Base-by-base conservation (phyloP, 164 flowering plant species). In the Aristolochia fimbriata region DNA sequence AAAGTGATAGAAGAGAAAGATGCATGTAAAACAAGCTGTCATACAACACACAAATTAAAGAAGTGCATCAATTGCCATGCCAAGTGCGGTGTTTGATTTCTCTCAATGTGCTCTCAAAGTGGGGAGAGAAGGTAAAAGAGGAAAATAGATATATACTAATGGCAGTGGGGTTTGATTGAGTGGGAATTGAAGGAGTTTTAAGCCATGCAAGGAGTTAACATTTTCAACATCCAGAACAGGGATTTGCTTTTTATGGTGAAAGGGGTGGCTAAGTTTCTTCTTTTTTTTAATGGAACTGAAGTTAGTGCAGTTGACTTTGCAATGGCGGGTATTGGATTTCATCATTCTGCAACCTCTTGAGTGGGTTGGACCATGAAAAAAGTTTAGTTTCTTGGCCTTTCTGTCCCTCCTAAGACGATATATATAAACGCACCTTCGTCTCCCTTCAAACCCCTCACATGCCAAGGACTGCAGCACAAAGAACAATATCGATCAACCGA, bases 271-370 rank as follows among this genome's bases (percentile, higher is more conserved):
- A 27, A 52, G 23, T 15, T 10, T 22, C n/a, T 23, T 22, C 60
- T 52, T 15, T 10, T 22, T 21, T 23, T 9, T 63, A 53, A 64
- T 65, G 68, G 47, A 54, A 56, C 61, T 61, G 27, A 27, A 64
- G 60, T 27, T 66, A 68, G 77, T 72, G 71, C 57, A 78, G 81
- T 80, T 81, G 83, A 77, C 82, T 78, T 77, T 47, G 63, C 45
- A n/a, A 11, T 74, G 71, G 76, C 66, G 59, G 68, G 52, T 67
- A 69, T 60, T 74, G 76, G 77, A 72, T 57, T 52, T 65, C 72
- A 71, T 73, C 76, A 41, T 68, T 63, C 65, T 65, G 50, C 60
- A 60, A 53, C 69, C 72, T 60, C 53, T 70, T 71, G 61, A 73
- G 83, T 79, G 74, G 72, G 47, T 63, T 71, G 72, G 77, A 76